phyloP scores from a whole-genome alignment of 345 rosid species.

The Citrus cavaleriei region DNA sequence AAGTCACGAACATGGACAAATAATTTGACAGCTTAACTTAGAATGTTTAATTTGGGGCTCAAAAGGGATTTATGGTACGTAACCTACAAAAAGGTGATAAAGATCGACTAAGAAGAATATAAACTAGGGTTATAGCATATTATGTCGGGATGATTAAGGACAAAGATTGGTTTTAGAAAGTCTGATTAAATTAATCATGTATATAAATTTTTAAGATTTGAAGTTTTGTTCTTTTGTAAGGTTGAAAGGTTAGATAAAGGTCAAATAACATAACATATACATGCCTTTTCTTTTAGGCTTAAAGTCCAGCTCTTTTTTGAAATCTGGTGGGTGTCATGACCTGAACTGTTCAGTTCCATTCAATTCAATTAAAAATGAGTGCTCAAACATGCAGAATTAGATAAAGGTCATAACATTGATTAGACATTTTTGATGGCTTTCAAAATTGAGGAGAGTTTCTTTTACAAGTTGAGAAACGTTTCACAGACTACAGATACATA shows the following conservation, averaged over 20 bases:
- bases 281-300: conserved; percentile 1
- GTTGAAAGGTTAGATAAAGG: conserved; percentile 2
- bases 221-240: conserved; percentile 1
- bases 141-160: conserved; percentile 28
- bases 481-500: neutral
- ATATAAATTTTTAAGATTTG: neutral
- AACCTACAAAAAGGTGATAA: conserved; percentile 15
- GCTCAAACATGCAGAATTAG: neutral
- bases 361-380: neutral
- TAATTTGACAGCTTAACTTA: neutral
- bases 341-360: neutral
- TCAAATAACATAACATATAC: conserved; percentile 6
- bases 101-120: neutral
- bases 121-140: conserved; percentile 1
- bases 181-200: neutral
- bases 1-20: neutral
- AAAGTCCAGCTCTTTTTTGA: neutral
- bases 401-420: conserved; percentile 9
- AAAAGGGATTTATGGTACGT: neutral
- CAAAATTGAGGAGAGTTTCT: neutral
- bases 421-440: conserved; percentile 11
- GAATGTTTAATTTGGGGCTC: neutral
- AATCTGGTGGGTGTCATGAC: neutral
- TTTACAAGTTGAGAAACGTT: neutral
- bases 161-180: conserved; percentile 17